A percentile compares a stretch with the other conserved stretches of the same genome.
Evolutionary conservation across 1,284 basidiomycete species (phyloP).

Genomic region (Ceratobasidium sp.): DNA sequence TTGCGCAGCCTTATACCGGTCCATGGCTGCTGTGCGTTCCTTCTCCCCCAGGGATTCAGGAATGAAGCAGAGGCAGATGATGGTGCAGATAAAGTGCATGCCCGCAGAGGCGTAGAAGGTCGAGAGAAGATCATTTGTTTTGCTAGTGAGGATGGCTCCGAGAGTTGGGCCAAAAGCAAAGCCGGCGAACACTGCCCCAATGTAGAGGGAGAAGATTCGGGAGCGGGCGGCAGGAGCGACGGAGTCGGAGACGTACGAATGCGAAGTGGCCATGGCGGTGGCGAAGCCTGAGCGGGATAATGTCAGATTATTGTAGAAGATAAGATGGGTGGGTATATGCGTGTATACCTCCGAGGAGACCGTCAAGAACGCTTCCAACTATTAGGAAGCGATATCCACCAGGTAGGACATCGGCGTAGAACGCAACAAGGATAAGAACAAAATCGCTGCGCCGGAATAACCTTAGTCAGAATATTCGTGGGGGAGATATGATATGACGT

Average conservation of each 20-base stretch:
- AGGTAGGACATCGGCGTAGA: constrained; percentile 71
- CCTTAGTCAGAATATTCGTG: background rate
- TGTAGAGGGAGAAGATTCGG: constrained; percentile 70
- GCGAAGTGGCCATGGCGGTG: constrained; percentile 65
- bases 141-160: constrained; percentile 73
- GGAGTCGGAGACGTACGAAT: constrained; percentile 76
- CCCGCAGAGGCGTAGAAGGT: constrained; percentile 77
- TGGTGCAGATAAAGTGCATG: constrained; percentile 65
- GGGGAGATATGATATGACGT: constrained; percentile 48
- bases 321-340: constrained; percentile 41
- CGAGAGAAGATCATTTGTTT: constrained; percentile 70
- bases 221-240: constrained; percentile 69
- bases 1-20: constrained; percentile 51
- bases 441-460: constrained; percentile 62
- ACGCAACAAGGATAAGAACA: constrained; percentile 74
- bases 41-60: constrained; percentile 77
- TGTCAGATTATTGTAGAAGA: background rate
- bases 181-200: constrained; percentile 75
- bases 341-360: constrained; percentile 77
- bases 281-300: constrained; percentile 62
- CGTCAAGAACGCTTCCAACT: constrained; percentile 79
- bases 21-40: constrained; percentile 48
- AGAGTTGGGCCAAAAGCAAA: constrained; percentile 80
- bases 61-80: constrained; percentile 70
- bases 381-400: constrained; percentile 89